phyloP scores from a whole-genome alignment of 106 monocot species.

The Cymbidium sinense region DNA sequence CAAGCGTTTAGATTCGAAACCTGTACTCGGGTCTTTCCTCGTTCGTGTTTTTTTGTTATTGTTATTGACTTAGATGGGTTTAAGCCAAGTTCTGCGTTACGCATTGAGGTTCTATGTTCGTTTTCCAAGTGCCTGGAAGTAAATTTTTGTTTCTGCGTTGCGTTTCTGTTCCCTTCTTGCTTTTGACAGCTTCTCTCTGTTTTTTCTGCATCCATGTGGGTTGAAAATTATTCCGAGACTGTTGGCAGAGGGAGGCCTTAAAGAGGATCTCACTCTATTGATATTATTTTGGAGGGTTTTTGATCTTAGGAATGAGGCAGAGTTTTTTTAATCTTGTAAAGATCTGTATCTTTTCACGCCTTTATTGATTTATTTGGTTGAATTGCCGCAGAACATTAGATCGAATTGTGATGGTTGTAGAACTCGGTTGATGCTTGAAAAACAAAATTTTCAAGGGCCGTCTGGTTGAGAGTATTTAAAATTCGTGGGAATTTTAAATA shows the following conservation, averaged over 20 bases:
- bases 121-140: background rate
- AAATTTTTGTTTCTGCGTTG: background rate
- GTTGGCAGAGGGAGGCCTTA: background rate
- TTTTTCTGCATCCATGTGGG: background rate
- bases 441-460: background rate
- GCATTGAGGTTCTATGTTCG: background rate
- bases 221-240: background rate
- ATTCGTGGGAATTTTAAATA: no score
- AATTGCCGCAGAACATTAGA: background rate
- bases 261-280: background rate
- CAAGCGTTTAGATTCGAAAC: background rate
- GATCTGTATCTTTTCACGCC: background rate
- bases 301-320: background rate
- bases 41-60: background rate
- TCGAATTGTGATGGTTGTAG: background rate
- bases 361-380: background rate
- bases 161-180: background rate
- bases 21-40: background rate
- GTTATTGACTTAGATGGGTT: background rate
- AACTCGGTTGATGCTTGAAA: background rate
- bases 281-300: background rate
- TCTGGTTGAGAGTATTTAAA: no score
- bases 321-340: background rate
- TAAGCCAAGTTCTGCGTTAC: background rate
- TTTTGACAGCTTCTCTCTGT: background rate